Percentiles rank a stretch among this genome's conserved stretches.
These are phyloP conservation scores for Eucalyptus coolabah DNA, from an alignment of 345 rosid species.

Conservation along the genomic window DNA sequence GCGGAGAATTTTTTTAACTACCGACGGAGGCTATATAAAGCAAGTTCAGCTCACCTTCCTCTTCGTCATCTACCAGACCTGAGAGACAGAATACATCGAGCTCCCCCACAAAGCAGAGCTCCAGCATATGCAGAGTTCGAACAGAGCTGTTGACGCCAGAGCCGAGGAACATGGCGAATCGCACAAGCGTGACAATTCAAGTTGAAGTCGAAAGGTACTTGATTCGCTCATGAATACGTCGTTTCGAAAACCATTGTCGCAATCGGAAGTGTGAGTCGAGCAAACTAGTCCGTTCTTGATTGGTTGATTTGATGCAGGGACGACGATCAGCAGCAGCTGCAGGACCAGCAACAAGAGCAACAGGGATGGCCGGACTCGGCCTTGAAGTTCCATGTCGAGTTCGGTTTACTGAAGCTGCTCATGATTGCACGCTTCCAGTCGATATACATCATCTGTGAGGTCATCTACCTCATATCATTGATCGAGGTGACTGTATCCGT, in stretches of 20 bases:
- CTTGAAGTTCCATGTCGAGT: not conserved
- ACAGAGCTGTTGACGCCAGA: not conserved
- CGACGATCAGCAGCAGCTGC: not conserved
- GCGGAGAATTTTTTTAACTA: not conserved
- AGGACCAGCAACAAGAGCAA: not conserved
- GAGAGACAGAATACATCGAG: not conserved
- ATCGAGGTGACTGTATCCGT: not conserved
- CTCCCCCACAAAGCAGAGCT: not conserved
- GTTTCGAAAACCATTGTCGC: not conserved
- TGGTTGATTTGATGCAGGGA: not conserved
- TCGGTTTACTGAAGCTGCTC: not conserved
- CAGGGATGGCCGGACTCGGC: not conserved
- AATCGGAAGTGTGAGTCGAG: not conserved
- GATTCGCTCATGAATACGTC: not conserved
- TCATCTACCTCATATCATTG: not conserved
- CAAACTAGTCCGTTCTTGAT: not conserved
- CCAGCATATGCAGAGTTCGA: not conserved
- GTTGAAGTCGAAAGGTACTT: not conserved
- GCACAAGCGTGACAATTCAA: not conserved
- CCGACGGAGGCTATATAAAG: not conserved
- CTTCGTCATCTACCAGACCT: not conserved
- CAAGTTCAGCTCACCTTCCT: not conserved
- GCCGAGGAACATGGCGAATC: not conserved
- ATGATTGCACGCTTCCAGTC: not conserved
- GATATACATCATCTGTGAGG: not conserved